Percentiles rank a stretch among this genome's conserved stretches.
These are phyloP conservation scores for Exophiala spinifera DNA, from an alignment of 2,329 filamentous ascomycete species.

Conservation along the genomic window DNA sequence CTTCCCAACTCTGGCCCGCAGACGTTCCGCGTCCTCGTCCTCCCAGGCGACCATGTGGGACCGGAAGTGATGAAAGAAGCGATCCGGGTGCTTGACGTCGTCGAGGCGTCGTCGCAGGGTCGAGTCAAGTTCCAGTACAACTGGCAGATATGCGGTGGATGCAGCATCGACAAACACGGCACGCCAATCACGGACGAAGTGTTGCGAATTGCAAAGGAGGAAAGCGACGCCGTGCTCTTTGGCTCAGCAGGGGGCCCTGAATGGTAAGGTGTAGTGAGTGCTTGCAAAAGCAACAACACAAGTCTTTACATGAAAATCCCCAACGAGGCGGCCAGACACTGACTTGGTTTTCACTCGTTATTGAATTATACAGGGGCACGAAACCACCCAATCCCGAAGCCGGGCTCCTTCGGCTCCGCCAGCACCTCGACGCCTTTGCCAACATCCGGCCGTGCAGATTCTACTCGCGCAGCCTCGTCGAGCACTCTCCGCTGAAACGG, in stretches of 20 bases:
- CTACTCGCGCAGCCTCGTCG: constrained; percentile 39
- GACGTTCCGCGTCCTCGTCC: constrained; percentile 52
- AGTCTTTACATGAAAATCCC: too few species aligned
- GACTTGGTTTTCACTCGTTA: too few species aligned
- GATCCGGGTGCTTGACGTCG: constrained; percentile 56
- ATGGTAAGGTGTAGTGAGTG: constrained; percentile 62
- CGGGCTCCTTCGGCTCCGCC: constrained; percentile 26
- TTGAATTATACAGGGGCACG: constrained; percentile 31
- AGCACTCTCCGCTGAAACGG: constrained; percentile 45
- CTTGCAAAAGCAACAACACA: too few species aligned
- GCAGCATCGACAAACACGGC: constrained; percentile 63
- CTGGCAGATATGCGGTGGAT: constrained; percentile 64
- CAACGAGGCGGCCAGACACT: too few species aligned
- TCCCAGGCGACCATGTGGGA: constrained; percentile 69
- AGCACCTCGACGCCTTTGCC: constrained; percentile 43
- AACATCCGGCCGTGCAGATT: constrained; percentile 52
- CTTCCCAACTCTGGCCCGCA: neutral
- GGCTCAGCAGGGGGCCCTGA: constrained; percentile 65
- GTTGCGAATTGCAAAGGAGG: constrained; percentile 54
- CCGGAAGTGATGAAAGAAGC: constrained; percentile 65
- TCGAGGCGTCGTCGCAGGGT: constrained; percentile 45
- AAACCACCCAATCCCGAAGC: constrained; percentile 28
- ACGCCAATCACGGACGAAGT: constrained; percentile 63
- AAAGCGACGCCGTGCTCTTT: constrained; percentile 64
- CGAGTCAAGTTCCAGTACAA: constrained; percentile 61